These are phyloP conservation scores for Lentithecium fluviatile DNA, from an alignment of 495 filamentous ascomycete species.

Conservation along the genomic window DNA sequence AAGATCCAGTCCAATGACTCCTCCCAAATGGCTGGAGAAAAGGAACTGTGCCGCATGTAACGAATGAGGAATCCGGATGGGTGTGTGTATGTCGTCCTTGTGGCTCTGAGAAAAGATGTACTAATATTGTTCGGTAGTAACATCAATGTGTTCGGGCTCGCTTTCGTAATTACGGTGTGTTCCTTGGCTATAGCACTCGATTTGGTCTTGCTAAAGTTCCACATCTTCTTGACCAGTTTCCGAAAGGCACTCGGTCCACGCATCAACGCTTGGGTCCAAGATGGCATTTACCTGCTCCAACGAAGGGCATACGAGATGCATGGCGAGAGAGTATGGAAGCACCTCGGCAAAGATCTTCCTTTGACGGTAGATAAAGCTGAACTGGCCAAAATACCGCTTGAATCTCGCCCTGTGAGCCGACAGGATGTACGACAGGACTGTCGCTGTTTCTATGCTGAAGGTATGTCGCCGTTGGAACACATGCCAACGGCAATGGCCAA, in stretches of 20 bases:
- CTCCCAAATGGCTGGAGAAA: not conserved
- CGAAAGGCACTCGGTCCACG: conserved; percentile 1
- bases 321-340: not conserved
- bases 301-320: conserved; percentile 12
- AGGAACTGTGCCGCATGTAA: conserved; percentile 9
- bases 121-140: no score
- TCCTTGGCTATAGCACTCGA: not conserved
- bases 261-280: conserved; percentile 17
- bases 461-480: no score
- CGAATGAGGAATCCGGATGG: conserved; percentile 12
- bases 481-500: no score
- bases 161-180: not conserved
- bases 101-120: no score
- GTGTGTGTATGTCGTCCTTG: no score
- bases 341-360: no score
- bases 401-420: no score
- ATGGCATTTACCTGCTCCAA: conserved; percentile 14
- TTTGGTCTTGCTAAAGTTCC: conserved; percentile 2
- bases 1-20: no score
- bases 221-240: conserved; percentile 2
- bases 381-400: no score
- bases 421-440: no score
- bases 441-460: no score
- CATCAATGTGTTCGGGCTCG: conserved; percentile 20
- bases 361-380: no score